phyloP scores from a whole-genome alignment of 352 stramenopile species.

The Phytopythium litorale region DNA sequence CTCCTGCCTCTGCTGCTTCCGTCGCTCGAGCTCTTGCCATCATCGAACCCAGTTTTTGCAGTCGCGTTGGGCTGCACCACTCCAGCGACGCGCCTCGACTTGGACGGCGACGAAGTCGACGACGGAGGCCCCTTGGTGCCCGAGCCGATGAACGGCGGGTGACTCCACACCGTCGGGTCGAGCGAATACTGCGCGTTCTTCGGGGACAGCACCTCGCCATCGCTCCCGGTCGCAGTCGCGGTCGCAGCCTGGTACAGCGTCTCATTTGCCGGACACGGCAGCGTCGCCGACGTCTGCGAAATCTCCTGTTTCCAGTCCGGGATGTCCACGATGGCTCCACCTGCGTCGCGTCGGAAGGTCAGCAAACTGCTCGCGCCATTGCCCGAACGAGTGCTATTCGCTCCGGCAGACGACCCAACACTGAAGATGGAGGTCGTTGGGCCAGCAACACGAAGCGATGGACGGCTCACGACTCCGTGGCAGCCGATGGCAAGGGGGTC shows the following conservation, averaged over 20 bases:
- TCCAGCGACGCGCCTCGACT: neutral
- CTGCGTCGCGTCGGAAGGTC: constrained; percentile 45
- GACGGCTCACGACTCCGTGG: constrained; percentile 28
- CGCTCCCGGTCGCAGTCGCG: neutral
- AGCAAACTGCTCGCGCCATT: constrained; percentile 26
- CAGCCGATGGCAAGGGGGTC: constrained; percentile 68
- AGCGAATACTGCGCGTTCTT: constrained; percentile 45
- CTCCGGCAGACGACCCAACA: constrained; percentile 41
- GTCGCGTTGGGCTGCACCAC: neutral
- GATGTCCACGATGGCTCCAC: constrained; percentile 40
- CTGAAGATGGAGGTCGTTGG: constrained; percentile 74
- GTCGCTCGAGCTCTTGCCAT: neutral
- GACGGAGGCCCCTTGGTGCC: constrained; percentile 22
- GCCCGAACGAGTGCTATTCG: constrained; percentile 30
- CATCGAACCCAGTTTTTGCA: neutral
- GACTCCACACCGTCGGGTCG: constrained; percentile 62
- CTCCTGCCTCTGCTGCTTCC: neutral
- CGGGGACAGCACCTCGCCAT: constrained; percentile 5
- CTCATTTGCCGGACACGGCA: constrained; percentile 17
- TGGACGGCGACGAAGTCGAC: constrained; percentile 13
- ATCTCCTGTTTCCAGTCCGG: constrained; percentile 54
- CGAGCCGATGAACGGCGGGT: constrained; percentile 49
- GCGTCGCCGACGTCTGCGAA: constrained; percentile 49
- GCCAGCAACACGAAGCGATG: constrained; percentile 28
- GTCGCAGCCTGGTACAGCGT: constrained; percentile 1